Percentiles rank a stretch among this genome's conserved stretches.
Evolutionary conservation across 2,329 filamentous ascomycete genomes (phyloP).

Genomic region (Chalaropsis ovoidea): DNA sequence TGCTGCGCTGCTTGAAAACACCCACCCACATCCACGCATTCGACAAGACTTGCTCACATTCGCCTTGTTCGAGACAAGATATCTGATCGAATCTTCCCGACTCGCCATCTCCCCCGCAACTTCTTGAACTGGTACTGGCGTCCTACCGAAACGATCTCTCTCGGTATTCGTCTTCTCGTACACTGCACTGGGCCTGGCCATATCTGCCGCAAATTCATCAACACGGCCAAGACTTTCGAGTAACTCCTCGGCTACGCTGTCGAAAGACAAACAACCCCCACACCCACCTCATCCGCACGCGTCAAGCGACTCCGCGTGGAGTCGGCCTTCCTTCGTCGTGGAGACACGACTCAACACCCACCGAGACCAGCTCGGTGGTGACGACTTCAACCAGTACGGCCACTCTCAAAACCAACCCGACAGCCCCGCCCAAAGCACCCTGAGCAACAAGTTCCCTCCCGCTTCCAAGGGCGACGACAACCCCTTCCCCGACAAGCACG

Average conservation of each 20-base stretch:
- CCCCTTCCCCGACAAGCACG: constrained; percentile 21
- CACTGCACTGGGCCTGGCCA: too few relatives aligned
- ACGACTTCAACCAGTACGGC: constrained; percentile 25
- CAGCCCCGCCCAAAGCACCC: constrained; percentile 24
- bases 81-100: too few relatives aligned
- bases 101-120: too few relatives aligned
- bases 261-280: constrained; percentile 12
- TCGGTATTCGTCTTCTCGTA: too few relatives aligned
- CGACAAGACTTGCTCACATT: too few relatives aligned
- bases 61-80: too few relatives aligned
- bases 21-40: too few relatives aligned
- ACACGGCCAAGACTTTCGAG: neutral
- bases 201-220: neutral
- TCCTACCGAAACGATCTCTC: too few relatives aligned
- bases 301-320: constrained; percentile 24
- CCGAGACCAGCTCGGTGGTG: constrained; percentile 26
- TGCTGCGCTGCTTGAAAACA: too few relatives aligned
- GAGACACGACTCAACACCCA: constrained; percentile 25
- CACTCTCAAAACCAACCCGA: constrained; percentile 24
- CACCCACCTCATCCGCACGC: neutral
- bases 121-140: too few relatives aligned
- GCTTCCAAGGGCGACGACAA: constrained; percentile 15
- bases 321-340: constrained; percentile 25
- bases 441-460: constrained; percentile 21
- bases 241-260: neutral